Percentiles rank a stretch among this genome's conserved stretches.
Evolutionary conservation across 73 alveolate species (phyloP).

Genomic region (Loxodes magnus): DNA sequence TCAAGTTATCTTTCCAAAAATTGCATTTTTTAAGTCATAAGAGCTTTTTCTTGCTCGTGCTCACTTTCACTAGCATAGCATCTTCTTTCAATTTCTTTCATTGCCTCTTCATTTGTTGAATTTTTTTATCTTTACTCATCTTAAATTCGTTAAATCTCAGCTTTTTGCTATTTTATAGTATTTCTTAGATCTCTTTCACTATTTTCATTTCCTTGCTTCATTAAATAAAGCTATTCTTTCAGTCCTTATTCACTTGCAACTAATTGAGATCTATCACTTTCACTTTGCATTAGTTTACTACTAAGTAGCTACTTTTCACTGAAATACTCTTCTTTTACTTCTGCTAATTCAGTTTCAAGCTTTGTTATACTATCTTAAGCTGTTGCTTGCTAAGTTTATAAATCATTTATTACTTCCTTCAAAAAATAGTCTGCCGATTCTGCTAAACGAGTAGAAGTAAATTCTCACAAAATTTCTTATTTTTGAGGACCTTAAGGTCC

Average conservation of each 20-base stretch:
- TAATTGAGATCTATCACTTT: conserved; percentile 65
- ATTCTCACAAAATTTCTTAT: conserved; percentile 1
- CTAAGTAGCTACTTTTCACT: conserved; percentile 35
- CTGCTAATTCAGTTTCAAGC: conserved; percentile 59
- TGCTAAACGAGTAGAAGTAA: neutral
- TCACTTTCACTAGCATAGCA: neutral
- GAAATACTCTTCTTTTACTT: conserved; percentile 37
- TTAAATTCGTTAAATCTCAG: conserved; percentile 29
- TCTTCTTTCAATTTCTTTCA: conserved; percentile 64
- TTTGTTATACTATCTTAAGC: conserved; percentile 35
- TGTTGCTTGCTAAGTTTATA: conserved; percentile 34
- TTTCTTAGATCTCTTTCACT: conserved; percentile 46
- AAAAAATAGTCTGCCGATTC: conserved; percentile 4
- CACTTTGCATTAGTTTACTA: conserved; percentile 30
- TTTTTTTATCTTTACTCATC: conserved; percentile 34
- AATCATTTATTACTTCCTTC: conserved; percentile 46
- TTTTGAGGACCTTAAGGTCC: conserved; percentile 15
- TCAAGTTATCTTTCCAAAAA: conserved; percentile 38
- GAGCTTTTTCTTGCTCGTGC: conserved; percentile 70
- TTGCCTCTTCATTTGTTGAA: conserved; percentile 39
- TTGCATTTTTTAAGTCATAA: conserved; percentile 48
- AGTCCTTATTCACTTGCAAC: conserved; percentile 56
- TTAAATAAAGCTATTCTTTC: conserved; percentile 44
- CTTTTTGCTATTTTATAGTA: conserved; percentile 41
- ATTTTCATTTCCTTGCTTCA: conserved; percentile 50